Conservation (phyloP, 179 eudicot genomes). For the Beta corolliflora region DNA sequence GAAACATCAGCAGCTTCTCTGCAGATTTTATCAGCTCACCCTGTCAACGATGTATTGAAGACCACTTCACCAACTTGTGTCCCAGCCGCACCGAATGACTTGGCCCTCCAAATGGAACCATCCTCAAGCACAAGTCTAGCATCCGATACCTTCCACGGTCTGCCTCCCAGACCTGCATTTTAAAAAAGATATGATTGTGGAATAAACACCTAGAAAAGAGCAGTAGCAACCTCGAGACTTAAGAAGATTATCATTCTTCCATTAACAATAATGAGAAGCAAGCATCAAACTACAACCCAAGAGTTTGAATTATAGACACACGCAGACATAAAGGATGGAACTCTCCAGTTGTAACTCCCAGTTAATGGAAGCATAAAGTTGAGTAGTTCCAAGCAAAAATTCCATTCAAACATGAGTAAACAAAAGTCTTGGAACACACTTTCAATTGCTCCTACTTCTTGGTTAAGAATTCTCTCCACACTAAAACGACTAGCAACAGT, state of each 20-base stretch:
- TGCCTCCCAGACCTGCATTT: conserved; percentile 47
- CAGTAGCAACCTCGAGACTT: background rate
- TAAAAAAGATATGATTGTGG: background rate
- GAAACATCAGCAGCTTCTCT: background rate
- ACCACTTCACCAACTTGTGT: conserved; percentile 99
- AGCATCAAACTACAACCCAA: background rate
- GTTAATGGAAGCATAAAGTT: too few relatives aligned
- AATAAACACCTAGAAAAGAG: background rate
- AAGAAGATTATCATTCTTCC: background rate
- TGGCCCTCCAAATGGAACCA: conserved; percentile 94
- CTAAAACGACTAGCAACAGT: too few relatives aligned
- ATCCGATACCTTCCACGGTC: conserved; percentile 95
- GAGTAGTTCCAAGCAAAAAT: too few relatives aligned
- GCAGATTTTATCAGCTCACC: conserved; percentile 45
- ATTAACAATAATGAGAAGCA: background rate
- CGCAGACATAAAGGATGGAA: too few relatives aligned
- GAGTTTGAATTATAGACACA: background rate
- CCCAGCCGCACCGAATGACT: conserved; percentile 95
- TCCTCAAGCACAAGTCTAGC: conserved; percentile 96
- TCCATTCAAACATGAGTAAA: too few relatives aligned
- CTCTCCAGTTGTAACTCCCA: too few relatives aligned
- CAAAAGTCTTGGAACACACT: too few relatives aligned
- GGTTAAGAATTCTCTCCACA: too few relatives aligned
- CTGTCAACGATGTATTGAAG: conserved; percentile 90
- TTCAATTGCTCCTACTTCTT: too few relatives aligned